A percentile compares a stretch with the other conserved stretches of the same genome.
These are phyloP conservation scores for Acacia pycnantha DNA, from an alignment of 331 rosid species.

Conservation along the genomic window DNA sequence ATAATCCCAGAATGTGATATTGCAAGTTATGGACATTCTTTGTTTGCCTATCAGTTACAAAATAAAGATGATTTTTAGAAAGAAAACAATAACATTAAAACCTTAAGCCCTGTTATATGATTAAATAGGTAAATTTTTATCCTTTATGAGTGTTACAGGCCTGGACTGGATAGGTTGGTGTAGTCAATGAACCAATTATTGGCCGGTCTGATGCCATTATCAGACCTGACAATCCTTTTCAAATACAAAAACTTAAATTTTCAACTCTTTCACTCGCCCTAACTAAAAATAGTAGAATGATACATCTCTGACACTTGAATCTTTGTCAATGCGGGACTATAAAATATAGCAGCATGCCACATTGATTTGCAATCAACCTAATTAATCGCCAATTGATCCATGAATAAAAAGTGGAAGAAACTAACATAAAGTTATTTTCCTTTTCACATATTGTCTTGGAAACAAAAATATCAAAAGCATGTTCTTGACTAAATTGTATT, in stretches of 20 bases:
- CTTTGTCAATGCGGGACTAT: neutral
- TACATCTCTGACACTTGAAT: neutral
- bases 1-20: neutral
- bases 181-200: neutral
- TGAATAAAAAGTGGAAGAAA: neutral
- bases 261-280: neutral
- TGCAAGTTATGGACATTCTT: neutral
- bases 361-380: neutral
- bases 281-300: neutral
- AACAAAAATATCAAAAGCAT: neutral
- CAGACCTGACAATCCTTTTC: neutral
- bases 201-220: neutral
- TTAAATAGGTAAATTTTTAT: neutral
- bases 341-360: neutral
- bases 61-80: neutral
- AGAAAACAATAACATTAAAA: neutral
- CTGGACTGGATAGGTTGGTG: neutral
- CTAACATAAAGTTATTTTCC: neutral
- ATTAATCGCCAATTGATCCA: neutral
- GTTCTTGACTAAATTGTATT: neutral
- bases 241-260: neutral
- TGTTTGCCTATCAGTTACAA: slow-evolving; percentile 1
- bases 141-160: neutral
- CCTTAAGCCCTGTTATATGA: neutral
- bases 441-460: neutral